Percentiles rank a stretch among this genome's conserved stretches.
phyloP scores from a whole-genome alignment of 2,329 filamentous ascomycete genomes.

The Penicillium sp. region DNA sequence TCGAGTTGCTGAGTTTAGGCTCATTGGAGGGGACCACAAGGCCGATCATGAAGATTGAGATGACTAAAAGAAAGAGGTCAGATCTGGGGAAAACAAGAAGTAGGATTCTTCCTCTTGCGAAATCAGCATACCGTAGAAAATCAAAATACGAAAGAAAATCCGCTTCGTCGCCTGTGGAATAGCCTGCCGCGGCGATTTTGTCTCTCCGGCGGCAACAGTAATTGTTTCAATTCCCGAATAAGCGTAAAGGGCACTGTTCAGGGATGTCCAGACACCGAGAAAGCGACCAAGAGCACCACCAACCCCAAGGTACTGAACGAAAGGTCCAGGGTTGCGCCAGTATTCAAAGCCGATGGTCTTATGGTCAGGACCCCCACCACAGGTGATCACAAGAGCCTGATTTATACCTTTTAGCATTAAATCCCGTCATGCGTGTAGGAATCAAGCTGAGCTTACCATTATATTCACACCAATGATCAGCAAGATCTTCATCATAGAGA shows the following conservation, averaged over 20 bases:
- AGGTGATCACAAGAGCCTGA: conserved; percentile 4
- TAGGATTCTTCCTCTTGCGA: background rate
- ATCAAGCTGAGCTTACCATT: background rate
- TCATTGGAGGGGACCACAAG: conserved; percentile 6
- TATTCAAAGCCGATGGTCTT: conserved; percentile 9
- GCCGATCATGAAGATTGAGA: background rate
- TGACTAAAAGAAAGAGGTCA: background rate
- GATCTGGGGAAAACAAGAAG: background rate
- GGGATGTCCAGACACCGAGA: conserved; percentile 9
- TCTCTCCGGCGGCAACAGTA: conserved; percentile 8
- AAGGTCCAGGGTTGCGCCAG: conserved; percentile 7
- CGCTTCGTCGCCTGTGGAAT: conserved; percentile 10
- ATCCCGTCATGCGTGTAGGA: accelerated
- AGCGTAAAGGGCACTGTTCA: conserved; percentile 3
- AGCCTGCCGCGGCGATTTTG: conserved; percentile 5
- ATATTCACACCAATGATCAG: conserved; percentile 8
- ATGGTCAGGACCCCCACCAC: conserved; percentile 8
- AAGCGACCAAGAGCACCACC: conserved; percentile 7
- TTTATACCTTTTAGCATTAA: background rate
- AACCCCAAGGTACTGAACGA: conserved; percentile 5
- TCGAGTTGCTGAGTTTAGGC: background rate
- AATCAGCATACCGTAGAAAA: background rate
- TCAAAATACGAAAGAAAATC: conserved; percentile 8
- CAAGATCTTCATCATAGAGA: conserved; percentile 8
- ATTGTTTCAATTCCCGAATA: conserved; percentile 9